Evolutionary conservation across 1,139 yeast species (phyloP).

Genomic region (Scheffersomyces segobiensis): DNA sequence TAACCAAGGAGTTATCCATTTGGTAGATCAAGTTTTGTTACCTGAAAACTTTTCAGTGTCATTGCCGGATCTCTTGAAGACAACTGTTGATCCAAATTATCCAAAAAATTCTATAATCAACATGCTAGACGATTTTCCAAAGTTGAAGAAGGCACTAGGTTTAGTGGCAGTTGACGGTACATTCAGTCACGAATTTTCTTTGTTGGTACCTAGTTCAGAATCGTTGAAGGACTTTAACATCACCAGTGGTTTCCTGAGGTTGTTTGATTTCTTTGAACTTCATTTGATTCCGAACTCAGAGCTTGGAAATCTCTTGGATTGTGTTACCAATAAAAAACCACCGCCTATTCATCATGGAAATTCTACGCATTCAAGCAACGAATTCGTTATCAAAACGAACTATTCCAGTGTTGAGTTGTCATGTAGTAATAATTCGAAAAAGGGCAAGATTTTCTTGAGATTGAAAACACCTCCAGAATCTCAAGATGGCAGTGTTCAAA

Average conservation of each 20-base stretch:
- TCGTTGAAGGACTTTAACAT: slow-evolving; percentile 57
- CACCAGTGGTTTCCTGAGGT: slow-evolving; percentile 40
- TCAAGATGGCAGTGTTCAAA: slow-evolving; percentile 2
- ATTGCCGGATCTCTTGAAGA: slow-evolving; percentile 53
- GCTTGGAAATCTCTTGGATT: slow-evolving; percentile 31
- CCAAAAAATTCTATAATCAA: slow-evolving; percentile 43
- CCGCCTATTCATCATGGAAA: slow-evolving; percentile 2
- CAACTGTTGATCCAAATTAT: slow-evolving; percentile 47
- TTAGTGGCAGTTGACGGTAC: slow-evolving; percentile 8
- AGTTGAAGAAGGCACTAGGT: slow-evolving; percentile 20
- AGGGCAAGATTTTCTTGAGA: slow-evolving; percentile 37
- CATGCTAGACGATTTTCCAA: slow-evolving; percentile 43
- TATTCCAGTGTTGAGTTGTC: slow-evolving; percentile 39
- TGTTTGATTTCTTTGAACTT: slow-evolving; percentile 59
- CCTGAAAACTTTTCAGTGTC: slow-evolving; percentile 60
- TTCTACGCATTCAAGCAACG: slow-evolving; percentile 1
- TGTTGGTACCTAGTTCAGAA: slow-evolving; percentile 71
- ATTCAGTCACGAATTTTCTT: slow-evolving; percentile 3
- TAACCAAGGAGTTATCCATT: slow-evolving; percentile 84
- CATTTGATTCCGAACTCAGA: slow-evolving; percentile 68
- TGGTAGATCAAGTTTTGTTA: slow-evolving; percentile 55
- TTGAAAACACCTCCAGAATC: slow-evolving; percentile 7
- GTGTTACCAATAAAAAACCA: slow-evolving; percentile 19
- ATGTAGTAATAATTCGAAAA: slow-evolving; percentile 46
- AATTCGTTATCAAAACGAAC: slow-evolving; percentile 24